These are phyloP conservation scores for Fonsecaea multimorphosa DNA, from an alignment of 2,329 filamentous ascomycete species.

Conservation along the genomic window DNA sequence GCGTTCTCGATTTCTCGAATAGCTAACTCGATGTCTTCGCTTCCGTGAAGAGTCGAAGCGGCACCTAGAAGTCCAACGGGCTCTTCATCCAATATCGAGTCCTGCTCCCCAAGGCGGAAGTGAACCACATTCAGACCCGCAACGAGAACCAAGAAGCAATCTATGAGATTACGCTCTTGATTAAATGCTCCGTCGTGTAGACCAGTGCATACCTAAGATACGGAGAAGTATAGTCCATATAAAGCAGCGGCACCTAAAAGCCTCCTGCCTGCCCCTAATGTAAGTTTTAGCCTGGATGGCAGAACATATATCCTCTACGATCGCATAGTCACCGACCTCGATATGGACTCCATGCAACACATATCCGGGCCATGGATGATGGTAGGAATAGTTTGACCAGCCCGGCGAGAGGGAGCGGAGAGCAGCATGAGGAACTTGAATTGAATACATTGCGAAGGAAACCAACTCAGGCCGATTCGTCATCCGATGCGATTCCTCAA, in stretches of 20 bases:
- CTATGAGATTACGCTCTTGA: background rate
- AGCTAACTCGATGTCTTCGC: background rate
- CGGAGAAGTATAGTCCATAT: background rate
- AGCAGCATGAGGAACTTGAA: background rate
- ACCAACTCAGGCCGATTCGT: background rate
- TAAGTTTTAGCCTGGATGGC: conserved; percentile 2
- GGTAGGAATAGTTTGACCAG: background rate
- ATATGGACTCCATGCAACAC: background rate
- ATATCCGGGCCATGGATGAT: background rate
- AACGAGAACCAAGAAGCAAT: background rate
- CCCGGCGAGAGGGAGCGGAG: background rate
- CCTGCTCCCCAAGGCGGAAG: background rate
- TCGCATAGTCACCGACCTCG: background rate
- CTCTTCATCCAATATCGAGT: conserved; percentile 12
- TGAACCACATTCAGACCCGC: background rate
- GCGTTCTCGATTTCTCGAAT: background rate
- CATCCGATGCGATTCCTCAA: background rate
- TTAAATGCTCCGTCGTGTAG: background rate
- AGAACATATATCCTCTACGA: background rate
- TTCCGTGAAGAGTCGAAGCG: conserved; percentile 6
- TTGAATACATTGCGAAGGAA: background rate
- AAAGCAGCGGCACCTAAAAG: background rate
- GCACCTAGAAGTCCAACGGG: conserved; percentile 3
- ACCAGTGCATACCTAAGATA: background rate
- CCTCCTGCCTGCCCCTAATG: background rate